phyloP scores from a whole-genome alignment of 164 flowering plant species.

The Dillenia suffruticosa region DNA sequence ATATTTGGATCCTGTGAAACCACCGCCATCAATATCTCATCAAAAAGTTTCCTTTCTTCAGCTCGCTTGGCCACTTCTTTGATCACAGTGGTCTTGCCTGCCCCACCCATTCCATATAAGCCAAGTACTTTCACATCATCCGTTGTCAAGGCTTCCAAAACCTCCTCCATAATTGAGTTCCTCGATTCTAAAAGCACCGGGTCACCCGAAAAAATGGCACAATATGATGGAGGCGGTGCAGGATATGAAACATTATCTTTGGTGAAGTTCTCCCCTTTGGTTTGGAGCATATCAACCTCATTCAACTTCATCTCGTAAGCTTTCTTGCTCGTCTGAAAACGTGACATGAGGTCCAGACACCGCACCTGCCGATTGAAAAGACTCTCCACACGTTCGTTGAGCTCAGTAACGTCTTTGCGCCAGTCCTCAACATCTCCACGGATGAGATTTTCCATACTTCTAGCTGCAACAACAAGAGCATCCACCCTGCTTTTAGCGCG shows the following conservation, averaged over 20 bases:
- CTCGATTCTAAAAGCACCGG: neutral
- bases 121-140: neutral
- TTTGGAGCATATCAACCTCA: neutral
- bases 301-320: neutral
- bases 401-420: neutral
- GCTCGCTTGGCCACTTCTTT: conserved; percentile 4
- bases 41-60: conserved; percentile 2
- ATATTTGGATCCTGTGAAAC: conserved; percentile 4
- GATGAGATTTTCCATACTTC: neutral
- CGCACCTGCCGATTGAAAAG: neutral
- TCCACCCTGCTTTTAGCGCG: neutral
- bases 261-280: neutral
- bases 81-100: conserved; percentile 10
- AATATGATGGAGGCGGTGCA: neutral
- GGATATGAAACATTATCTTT: neutral
- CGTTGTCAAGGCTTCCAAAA: neutral
- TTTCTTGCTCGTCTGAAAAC: neutral
- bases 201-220: neutral
- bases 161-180: neutral
- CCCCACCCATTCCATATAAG: conserved; percentile 1
- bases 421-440: neutral
- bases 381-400: neutral
- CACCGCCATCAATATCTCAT: conserved; percentile 4
- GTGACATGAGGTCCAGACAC: neutral
- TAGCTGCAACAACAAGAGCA: neutral